These are phyloP conservation scores for Chenopodium quinoa DNA, from an alignment of 148 eudicot genomes.

Conservation along the genomic window DNA sequence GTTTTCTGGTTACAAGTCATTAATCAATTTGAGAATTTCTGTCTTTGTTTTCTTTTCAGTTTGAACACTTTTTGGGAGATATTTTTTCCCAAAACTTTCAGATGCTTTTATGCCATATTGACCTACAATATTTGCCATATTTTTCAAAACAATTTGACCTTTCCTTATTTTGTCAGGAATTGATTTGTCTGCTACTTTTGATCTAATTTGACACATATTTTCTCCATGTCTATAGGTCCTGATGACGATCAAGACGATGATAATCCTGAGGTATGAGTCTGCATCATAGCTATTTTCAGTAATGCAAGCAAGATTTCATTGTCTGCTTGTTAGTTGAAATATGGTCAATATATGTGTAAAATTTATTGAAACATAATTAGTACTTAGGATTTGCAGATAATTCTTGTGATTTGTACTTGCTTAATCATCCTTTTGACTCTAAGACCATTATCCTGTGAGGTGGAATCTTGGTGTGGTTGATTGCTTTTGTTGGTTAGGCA, in stretches of 20 bases:
- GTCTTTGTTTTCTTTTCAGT: background rate
- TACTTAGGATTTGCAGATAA: background rate
- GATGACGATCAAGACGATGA: conserved; percentile 32
- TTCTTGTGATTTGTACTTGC: background rate
- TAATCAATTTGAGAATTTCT: background rate
- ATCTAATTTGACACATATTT: conserved; percentile 7
- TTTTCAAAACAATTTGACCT: background rate
- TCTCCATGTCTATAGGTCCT: conserved; percentile 35
- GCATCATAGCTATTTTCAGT: background rate
- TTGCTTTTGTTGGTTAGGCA: background rate
- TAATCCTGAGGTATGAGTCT: conserved; percentile 44
- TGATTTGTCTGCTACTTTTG: background rate
- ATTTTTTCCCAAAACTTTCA: background rate
- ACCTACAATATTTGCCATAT: background rate
- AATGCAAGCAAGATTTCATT: background rate
- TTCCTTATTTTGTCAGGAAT: background rate
- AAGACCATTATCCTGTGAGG: no score
- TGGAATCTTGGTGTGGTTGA: background rate
- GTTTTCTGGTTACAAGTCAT: background rate
- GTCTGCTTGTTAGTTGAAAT: background rate
- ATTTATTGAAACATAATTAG: background rate
- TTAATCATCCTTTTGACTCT: background rate
- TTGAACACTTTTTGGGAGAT: background rate
- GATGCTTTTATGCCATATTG: background rate
- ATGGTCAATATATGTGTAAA: background rate